phyloP scores from a whole-genome alignment of 2,329 filamentous ascomycete genomes.

The Colletotrichum karsti region DNA sequence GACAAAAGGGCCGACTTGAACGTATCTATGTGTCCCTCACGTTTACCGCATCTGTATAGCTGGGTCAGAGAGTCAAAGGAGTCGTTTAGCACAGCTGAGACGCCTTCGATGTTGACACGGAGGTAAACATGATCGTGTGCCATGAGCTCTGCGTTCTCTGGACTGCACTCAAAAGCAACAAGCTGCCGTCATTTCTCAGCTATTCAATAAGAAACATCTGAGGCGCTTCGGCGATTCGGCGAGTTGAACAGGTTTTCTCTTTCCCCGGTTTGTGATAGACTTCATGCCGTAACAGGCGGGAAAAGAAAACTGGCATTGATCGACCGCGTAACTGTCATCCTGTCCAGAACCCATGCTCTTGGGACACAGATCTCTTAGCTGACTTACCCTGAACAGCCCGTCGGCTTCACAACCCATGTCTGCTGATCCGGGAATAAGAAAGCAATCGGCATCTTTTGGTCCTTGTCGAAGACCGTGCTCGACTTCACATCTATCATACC shows the following conservation, averaged over 20 bases:
- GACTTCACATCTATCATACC: not conserved
- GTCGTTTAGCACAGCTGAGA: too few species aligned
- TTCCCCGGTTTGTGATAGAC: not conserved
- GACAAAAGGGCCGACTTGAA: too few species aligned
- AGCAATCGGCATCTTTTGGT: not conserved
- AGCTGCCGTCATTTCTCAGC: not conserved
- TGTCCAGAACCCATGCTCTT: not conserved
- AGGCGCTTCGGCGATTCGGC: not conserved
- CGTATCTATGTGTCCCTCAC: too few species aligned
- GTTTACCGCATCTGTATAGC: too few species aligned
- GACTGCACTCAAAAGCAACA: not conserved
- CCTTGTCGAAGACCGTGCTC: not conserved
- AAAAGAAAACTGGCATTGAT: not conserved
- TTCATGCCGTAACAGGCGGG: not conserved
- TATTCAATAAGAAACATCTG: not conserved
- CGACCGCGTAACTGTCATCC: conserved; percentile 1
- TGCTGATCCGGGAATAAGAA: not conserved
- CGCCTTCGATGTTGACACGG: too few species aligned
- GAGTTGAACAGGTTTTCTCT: not conserved
- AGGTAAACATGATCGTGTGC: not conserved
- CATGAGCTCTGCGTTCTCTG: not conserved
- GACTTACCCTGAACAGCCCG: not conserved
- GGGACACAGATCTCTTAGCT: conserved; percentile 9
- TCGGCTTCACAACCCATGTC: not conserved
- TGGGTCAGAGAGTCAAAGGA: too few species aligned